Conservation (phyloP, 1,139 yeast species). For the Candida tropicalis region DNA sequence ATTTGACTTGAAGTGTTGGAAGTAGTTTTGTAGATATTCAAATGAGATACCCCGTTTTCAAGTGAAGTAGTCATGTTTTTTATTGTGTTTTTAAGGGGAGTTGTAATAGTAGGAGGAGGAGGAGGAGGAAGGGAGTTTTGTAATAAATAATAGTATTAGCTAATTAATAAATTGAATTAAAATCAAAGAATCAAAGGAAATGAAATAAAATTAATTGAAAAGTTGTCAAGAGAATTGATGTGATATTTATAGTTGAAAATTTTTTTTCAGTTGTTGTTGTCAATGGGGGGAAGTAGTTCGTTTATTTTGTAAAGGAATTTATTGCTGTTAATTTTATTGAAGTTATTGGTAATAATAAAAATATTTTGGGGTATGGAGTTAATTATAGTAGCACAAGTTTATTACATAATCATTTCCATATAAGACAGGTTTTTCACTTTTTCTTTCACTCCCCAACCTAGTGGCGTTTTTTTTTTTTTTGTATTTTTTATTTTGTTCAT, state of each 20-base stretch:
- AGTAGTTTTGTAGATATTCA: constrained; percentile 13
- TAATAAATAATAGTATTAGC: too few relatives aligned
- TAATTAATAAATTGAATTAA: neutral
- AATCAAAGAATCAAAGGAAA: neutral
- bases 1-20: constrained; percentile 39
- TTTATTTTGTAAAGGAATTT: too few relatives aligned
- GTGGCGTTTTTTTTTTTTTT: constrained; percentile 1
- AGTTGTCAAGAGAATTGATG: constrained; percentile 4
- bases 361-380: neutral
- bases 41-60: constrained; percentile 16
- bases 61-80: constrained; percentile 10
- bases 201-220: neutral
- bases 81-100: neutral
- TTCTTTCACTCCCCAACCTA: neutral
- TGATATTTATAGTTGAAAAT: constrained; percentile 9
- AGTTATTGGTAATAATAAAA: too few relatives aligned
- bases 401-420: neutral
- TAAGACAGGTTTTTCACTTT: neutral
- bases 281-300: neutral
- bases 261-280: neutral
- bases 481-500: too few relatives aligned
- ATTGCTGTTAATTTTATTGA: too few relatives aligned
- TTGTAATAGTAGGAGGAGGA: neutral
- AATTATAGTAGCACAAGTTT: too few relatives aligned
- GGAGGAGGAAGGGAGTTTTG: neutral